Evolutionary conservation across 805 yeast genomes (phyloP).

Genomic region (Starmera dryadoides): DNA sequence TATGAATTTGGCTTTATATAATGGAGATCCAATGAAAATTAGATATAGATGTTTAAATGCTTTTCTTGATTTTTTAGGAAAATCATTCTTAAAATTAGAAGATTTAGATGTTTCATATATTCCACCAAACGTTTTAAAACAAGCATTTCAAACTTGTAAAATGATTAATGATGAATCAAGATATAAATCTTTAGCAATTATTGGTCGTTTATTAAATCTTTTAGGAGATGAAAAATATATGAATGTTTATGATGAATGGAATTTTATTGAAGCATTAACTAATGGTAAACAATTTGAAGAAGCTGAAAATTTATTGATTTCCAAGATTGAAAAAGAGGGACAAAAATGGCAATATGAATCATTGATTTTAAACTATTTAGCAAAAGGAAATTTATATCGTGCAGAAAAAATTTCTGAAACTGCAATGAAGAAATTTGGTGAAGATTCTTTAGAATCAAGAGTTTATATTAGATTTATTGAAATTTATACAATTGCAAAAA

Average conservation of each 20-base stretch:
- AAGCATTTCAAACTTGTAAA: slow-evolving; percentile 33
- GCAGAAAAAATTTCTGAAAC: slow-evolving; percentile 28
- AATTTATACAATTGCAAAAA: slow-evolving; percentile 21
- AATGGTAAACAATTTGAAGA: slow-evolving; percentile 23
- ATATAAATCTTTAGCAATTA: slow-evolving; percentile 26
- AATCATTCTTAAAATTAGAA: no score
- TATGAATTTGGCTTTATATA: background rate
- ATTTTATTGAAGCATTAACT: slow-evolving; percentile 38
- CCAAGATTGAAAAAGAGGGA: slow-evolving; percentile 27
- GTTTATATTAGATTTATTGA: slow-evolving; percentile 28
- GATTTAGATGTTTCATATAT: no score
- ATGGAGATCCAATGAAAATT: background rate
- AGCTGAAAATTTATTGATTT: slow-evolving; percentile 31
- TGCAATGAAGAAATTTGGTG: slow-evolving; percentile 19
- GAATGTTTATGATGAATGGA: slow-evolving; percentile 37
- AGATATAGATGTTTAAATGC: background rate
- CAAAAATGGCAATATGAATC: slow-evolving; percentile 49
- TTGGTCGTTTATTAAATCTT: slow-evolving; percentile 34
- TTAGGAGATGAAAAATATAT: no score
- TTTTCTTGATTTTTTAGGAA: background rate
- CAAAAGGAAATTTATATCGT: slow-evolving; percentile 22
- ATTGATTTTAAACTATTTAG: slow-evolving; percentile 34
- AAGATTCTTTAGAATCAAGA: slow-evolving; percentile 29
- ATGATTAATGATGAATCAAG: slow-evolving; percentile 26
- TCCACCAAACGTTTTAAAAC: no score